phyloP scores from a whole-genome alignment of 306 rosid species.

The Macrotyloma uniflorum region DNA sequence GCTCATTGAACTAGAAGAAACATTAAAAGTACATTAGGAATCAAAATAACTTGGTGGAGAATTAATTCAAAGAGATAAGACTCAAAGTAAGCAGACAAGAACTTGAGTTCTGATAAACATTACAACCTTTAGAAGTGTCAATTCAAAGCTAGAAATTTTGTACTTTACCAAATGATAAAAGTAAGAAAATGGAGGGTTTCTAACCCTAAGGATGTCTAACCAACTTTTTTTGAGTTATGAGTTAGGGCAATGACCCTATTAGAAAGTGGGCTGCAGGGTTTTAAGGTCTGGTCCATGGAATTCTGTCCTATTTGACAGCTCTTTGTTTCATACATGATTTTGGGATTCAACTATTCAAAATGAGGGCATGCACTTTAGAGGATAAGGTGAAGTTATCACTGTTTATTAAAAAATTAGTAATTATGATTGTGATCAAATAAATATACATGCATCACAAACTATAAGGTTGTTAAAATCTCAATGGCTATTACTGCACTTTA shows the following conservation, averaged over 20 bases:
- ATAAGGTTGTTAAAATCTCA: background rate
- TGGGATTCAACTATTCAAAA: background rate
- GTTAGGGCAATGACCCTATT: background rate
- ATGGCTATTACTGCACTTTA: background rate
- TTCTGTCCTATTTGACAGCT: background rate
- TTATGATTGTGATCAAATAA: background rate
- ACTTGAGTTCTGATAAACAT: background rate
- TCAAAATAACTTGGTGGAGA: background rate
- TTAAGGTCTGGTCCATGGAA: background rate
- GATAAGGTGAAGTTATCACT: background rate
- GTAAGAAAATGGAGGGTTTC: background rate
- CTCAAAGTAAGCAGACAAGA: background rate
- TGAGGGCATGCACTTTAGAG: background rate
- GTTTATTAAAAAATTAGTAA: background rate
- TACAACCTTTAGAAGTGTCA: background rate
- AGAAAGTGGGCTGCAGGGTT: background rate
- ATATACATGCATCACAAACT: background rate
- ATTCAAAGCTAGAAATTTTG: background rate
- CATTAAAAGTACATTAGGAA: background rate
- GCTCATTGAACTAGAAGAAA: background rate
- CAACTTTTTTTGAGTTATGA: background rate
- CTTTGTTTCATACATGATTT: background rate
- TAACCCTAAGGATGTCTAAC: background rate
- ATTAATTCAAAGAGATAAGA: background rate
- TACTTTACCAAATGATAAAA: background rate